These are phyloP conservation scores for Allium cepa DNA, from an alignment of 106 monocot genomes.

Conservation along the genomic window DNA sequence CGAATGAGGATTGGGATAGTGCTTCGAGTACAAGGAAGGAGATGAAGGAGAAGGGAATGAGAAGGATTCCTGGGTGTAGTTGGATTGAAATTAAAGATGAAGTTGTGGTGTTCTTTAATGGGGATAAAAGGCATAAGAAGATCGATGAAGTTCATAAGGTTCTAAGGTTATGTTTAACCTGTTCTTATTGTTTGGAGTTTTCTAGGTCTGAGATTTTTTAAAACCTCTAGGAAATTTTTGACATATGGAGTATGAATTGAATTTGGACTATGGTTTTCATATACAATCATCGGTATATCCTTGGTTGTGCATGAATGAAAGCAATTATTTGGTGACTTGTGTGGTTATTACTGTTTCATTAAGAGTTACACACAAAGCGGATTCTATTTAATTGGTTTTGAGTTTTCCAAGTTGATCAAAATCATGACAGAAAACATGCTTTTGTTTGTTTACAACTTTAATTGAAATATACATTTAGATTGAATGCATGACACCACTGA, in stretches of 20 bases:
- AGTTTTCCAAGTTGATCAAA: no score
- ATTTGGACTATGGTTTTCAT: no score
- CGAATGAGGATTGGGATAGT: constrained; percentile 43
- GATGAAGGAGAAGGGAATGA: constrained; percentile 60
- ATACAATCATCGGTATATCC: no score
- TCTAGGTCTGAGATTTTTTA: not conserved
- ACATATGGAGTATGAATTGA: not conserved
- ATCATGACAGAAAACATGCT: no score
- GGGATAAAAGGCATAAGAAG: constrained; percentile 34
- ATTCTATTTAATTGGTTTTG: no score
- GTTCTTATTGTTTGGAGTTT: not conserved
- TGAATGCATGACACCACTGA: no score
- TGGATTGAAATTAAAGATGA: constrained; percentile 67
- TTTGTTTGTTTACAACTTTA: no score
- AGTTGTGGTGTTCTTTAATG: constrained; percentile 60
- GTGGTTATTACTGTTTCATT: no score
- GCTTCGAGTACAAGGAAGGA: constrained; percentile 38
- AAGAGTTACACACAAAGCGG: not conserved
- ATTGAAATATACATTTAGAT: no score
- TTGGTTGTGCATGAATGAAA: not conserved
- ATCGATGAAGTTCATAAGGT: constrained; percentile 47
- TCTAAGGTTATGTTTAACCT: constrained; percentile 14
- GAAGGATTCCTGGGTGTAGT: constrained; percentile 64
- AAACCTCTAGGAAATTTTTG: not conserved
- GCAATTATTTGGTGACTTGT: not conserved